Conservation (phyloP, 164 flowering plant species). For the Taxillus chinensis region DNA sequence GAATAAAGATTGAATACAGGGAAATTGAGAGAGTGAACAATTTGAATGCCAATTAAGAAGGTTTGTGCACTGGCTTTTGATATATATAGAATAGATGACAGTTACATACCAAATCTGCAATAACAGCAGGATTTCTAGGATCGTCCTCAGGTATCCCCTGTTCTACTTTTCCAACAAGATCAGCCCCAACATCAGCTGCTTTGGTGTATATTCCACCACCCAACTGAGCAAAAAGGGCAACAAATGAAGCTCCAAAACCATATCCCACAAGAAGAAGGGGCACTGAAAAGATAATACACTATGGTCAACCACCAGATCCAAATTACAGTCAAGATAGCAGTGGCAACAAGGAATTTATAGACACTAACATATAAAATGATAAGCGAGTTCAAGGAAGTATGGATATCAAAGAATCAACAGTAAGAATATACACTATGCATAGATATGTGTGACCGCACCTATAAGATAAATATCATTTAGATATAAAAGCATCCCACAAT, state of each 20-base stretch:
- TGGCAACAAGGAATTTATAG: background rate
- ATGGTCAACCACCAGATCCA: background rate
- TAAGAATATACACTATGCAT: too few relatives aligned
- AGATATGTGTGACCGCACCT: too few relatives aligned
- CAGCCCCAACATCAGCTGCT: slow-evolving; percentile 99
- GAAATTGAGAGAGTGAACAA: too few relatives aligned
- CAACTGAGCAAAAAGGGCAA: slow-evolving; percentile 97
- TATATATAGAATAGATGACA: too few relatives aligned
- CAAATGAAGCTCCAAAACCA: slow-evolving; percentile 99
- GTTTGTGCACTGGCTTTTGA: too few relatives aligned
- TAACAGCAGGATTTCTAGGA: slow-evolving; percentile 98
- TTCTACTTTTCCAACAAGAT: slow-evolving; percentile 98
- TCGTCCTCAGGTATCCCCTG: slow-evolving; percentile 99
- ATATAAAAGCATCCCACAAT: too few relatives aligned
- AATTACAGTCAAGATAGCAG: background rate
- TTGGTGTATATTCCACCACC: slow-evolving; percentile 99
- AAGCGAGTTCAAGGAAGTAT: background rate
- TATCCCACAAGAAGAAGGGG: slow-evolving; percentile 98
- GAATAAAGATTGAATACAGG: too few relatives aligned
- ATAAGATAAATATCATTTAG: too few relatives aligned
- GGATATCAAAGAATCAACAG: too few relatives aligned
- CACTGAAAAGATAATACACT: slow-evolving; percentile 36
- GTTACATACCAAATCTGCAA: slow-evolving; percentile 88
- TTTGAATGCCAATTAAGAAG: too few relatives aligned
- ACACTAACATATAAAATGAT: background rate